phyloP scores from a whole-genome alignment of 2,329 filamentous ascomycete genomes.

The Diaporthe nobilis region DNA sequence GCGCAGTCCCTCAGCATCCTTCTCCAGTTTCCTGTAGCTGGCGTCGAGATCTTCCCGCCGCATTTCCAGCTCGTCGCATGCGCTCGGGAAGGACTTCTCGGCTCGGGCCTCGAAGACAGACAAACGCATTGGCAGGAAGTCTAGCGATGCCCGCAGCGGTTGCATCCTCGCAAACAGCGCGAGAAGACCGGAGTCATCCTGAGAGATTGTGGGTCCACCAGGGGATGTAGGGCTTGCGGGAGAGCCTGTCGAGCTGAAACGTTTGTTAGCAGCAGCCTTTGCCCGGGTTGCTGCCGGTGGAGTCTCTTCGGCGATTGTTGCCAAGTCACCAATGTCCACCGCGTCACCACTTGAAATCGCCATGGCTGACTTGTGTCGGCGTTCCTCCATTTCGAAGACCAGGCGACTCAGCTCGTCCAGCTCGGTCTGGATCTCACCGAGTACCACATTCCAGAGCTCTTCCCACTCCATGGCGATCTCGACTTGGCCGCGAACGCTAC shows the following conservation, averaged over 20 bases:
- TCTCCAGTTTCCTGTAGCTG: constrained; percentile 90
- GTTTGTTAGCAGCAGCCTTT: constrained; percentile 66
- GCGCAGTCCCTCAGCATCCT: constrained; percentile 89
- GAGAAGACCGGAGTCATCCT: constrained; percentile 90
- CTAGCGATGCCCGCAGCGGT: constrained; percentile 89
- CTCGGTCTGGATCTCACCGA: constrained; percentile 94
- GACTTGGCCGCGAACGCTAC: constrained; percentile 88
- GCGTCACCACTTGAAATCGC: constrained; percentile 73
- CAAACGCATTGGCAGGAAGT: constrained; percentile 95
- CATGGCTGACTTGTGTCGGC: constrained; percentile 84
- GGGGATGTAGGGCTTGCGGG: constrained; percentile 75
- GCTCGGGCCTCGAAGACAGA: constrained; percentile 88
- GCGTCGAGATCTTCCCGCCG: constrained; percentile 81
- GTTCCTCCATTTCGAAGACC: constrained; percentile 98
- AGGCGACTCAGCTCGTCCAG: constrained; percentile 73
- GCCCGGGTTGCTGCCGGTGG: constrained; percentile 69
- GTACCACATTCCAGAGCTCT: constrained; percentile 92
- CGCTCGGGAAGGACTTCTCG: constrained; percentile 85
- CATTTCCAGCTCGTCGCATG: constrained; percentile 89
- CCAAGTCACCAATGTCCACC: constrained; percentile 87
- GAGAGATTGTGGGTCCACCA: constrained; percentile 68
- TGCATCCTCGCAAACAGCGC: constrained; percentile 97
- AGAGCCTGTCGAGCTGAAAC: constrained; percentile 78
- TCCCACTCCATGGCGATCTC: constrained; percentile 99
- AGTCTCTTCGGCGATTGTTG: constrained; percentile 93